Evolutionary conservation across 2,329 filamentous ascomycete species (phyloP), one percentile per base, ranked within the genome.

Genomic region (Nothophoma quercina): DNA sequence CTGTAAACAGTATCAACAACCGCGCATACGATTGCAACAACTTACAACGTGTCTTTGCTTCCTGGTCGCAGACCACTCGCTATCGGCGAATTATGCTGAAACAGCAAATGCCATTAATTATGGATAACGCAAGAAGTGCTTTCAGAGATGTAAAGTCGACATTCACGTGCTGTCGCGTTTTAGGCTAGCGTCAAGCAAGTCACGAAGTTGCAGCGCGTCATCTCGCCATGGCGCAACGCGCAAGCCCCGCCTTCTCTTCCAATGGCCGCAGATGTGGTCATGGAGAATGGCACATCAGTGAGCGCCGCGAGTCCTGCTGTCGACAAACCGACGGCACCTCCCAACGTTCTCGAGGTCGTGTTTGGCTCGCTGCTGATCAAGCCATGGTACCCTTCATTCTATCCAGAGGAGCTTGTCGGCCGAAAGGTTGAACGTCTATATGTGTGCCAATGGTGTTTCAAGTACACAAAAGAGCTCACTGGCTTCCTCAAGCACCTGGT

Each of bases 371-470:
- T 95, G 25, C 86, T 87, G 65, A 96, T 97, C 77, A 87, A 88
- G 64, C 89, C 93, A 2, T 96, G 93, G 92, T 97, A 95, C 73
- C 91, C 92, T 7, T 96, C 91, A 13, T 95, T 93, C 74, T 96
- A 97, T 73, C 77, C 86, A 5, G 80, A 96, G 84, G 79, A 92
- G 60, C 66, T 81, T 6, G 72, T 81, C 10, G 78, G 77, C 23
- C 60, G 74, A 42, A 70, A 71, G 46, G 63, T 74, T 12, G 78
- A 81, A 21, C 69, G 87, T 49, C 78, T 98, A 7, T 96, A 93
- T 65, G 89, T 98, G 26, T 99, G 95, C 70, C 88, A 90, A 26
- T 89, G 86, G 80, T 99, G 95, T 78, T 98, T 98, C 81, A 93
- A 93, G 70, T 99, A 99, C 75, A 89, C 88, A n/a, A 76, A 75